Evolutionary conservation across 2,329 filamentous ascomycete species (phyloP).

Genomic region (Scytalidium lignicola): DNA sequence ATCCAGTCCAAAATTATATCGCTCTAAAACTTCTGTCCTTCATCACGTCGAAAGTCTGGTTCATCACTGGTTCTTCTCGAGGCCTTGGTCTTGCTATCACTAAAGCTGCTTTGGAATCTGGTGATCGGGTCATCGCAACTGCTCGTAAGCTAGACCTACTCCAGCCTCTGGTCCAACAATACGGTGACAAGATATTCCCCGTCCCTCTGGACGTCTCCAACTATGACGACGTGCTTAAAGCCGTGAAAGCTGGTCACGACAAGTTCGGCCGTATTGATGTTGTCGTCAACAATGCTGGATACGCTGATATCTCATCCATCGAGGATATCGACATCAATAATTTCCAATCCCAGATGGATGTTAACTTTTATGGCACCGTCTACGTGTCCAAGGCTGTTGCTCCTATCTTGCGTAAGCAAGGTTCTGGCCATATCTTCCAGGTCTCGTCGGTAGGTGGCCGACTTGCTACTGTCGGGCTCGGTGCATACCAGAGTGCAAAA

Average conservation of each 20-base stretch:
- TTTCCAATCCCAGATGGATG: constrained; percentile 47
- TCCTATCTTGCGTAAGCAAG: constrained; percentile 26
- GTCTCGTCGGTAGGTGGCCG: constrained; percentile 33
- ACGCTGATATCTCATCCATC: constrained; percentile 45
- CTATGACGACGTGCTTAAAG: constrained; percentile 32
- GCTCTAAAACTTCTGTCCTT: too few relatives aligned
- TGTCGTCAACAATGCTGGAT: constrained; percentile 55
- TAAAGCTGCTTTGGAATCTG: constrained; percentile 31
- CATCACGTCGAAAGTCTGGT: constrained; percentile 32
- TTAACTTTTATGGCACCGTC: constrained; percentile 53
- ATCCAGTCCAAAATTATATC: too few relatives aligned
- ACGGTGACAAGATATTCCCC: constrained; percentile 39
- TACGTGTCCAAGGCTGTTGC: constrained; percentile 42
- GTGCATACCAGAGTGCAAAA: constrained; percentile 34
- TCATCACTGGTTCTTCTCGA: constrained; percentile 42
- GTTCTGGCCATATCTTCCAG: constrained; percentile 33
- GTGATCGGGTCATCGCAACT: constrained; percentile 41
- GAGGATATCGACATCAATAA: constrained; percentile 44
- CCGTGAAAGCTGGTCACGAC: constrained; percentile 31
- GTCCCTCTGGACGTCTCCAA: constrained; percentile 47
- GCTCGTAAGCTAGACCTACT: constrained; percentile 34
- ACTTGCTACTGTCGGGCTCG: constrained; percentile 27
- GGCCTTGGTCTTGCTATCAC: constrained; percentile 39
- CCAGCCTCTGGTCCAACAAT: constrained; percentile 29
- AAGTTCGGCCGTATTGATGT: constrained; percentile 52